Percentiles rank a stretch among this genome's conserved stretches.
phyloP scores from a whole-genome alignment of 345 rosid genomes.

The Populus ilicifolia region DNA sequence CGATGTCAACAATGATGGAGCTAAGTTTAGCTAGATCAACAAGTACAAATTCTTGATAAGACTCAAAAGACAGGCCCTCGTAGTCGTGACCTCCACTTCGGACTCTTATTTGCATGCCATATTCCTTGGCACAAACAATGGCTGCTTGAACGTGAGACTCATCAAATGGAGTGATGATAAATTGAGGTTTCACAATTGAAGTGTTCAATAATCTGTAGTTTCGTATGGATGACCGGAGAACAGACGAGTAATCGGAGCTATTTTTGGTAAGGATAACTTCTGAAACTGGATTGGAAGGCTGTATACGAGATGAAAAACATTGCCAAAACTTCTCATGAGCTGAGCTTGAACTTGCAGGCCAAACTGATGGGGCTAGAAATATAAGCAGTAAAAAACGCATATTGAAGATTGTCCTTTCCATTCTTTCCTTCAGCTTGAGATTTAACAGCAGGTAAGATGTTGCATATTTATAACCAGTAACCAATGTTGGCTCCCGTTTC shows the following conservation, averaged over 20 bases:
- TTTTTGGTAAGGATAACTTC: constrained; percentile 4
- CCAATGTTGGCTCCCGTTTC: no score
- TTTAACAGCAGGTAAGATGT: no score
- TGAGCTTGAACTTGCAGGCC: neutral
- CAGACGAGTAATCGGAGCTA: constrained; percentile 3
- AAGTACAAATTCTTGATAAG: neutral
- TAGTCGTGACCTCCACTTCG: constrained; percentile 8
- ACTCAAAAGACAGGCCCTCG: constrained; percentile 14
- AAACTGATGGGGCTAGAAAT: neutral
- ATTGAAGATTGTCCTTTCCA: no score
- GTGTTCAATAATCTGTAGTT: constrained; percentile 21
- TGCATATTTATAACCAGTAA: no score
- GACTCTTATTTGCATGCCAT: neutral
- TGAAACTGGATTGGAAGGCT: constrained; percentile 14
- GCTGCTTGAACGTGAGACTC: constrained; percentile 8
- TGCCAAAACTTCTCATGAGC: constrained; percentile 7
- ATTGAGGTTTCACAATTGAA: constrained; percentile 8
- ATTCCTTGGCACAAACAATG: constrained; percentile 1
- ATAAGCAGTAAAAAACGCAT: neutral
- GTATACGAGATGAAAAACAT: constrained; percentile 19
- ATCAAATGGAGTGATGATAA: constrained; percentile 9
- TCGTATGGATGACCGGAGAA: constrained; percentile 21
- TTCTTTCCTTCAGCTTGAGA: no score
- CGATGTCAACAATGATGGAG: constrained; percentile 3
- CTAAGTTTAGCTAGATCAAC: constrained; percentile 6